Evolutionary conservation across 1,139 yeast genomes (phyloP).

Genomic region (Geotrichum histeridarum): DNA sequence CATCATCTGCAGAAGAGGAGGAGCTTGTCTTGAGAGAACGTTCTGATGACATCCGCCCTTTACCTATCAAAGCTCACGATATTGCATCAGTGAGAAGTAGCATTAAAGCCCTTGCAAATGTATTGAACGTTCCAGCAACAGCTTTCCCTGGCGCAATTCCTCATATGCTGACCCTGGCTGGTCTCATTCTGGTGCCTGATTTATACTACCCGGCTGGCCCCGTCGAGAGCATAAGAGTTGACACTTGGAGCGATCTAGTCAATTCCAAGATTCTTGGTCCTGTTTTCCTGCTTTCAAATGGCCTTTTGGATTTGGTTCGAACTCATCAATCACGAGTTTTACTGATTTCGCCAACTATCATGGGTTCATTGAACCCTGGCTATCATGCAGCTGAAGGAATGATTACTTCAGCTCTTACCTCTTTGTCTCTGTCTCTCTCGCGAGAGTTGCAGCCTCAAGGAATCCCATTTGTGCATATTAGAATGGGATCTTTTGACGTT

Average conservation of each 20-base stretch:
- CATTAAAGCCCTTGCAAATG: conserved; percentile 40
- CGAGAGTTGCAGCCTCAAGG: conserved; percentile 38
- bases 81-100: conserved; percentile 37
- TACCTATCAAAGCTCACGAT: conserved; percentile 46
- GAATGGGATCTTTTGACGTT: conserved; percentile 42
- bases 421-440: conserved; percentile 37
- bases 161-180: conserved; percentile 50
- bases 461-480: conserved; percentile 33
- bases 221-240: conserved; percentile 51
- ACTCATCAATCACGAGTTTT: conserved; percentile 41
- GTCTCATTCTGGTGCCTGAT: conserved; percentile 62
- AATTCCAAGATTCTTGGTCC: conserved; percentile 48
- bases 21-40: conserved; percentile 53
- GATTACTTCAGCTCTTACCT: conserved; percentile 35
- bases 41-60: conserved; percentile 52
- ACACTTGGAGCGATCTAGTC: conserved; percentile 50
- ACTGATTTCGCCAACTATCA: conserved; percentile 40
- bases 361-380: conserved; percentile 39
- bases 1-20: conserved; percentile 59
- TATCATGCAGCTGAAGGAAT: conserved; percentile 42
- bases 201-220: conserved; percentile 67
- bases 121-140: conserved; percentile 41
- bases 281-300: conserved; percentile 51
- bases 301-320: conserved; percentile 55
- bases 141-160: conserved; percentile 51